These are phyloP conservation scores for Penicillium rolfsii DNA, from an alignment of 2,329 filamentous ascomycete genomes.

Conservation along the genomic window DNA sequence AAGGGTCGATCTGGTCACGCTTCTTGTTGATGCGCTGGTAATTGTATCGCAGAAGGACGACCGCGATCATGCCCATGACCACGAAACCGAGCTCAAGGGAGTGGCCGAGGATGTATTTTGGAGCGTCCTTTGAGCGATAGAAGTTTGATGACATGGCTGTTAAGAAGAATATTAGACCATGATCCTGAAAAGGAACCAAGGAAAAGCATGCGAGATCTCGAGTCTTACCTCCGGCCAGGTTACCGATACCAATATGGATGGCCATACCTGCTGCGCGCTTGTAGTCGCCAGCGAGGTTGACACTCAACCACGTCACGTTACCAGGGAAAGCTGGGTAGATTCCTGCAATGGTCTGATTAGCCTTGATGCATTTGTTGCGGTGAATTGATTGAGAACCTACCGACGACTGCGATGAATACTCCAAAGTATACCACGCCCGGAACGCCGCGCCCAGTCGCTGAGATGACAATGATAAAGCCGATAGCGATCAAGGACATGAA, in stretches of 20 bases:
- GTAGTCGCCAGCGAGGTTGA: slow-evolving; percentile 61
- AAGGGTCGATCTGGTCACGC: slow-evolving; percentile 53
- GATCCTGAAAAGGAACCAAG: background rate
- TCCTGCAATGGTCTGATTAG: slow-evolving; percentile 28
- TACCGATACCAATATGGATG: slow-evolving; percentile 65
- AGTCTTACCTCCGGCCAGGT: slow-evolving; percentile 46
- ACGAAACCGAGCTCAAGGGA: slow-evolving; percentile 57
- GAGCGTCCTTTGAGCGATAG: slow-evolving; percentile 59
- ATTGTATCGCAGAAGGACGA: slow-evolving; percentile 50
- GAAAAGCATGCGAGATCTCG: background rate
- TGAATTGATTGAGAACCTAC: slow-evolving; percentile 30
- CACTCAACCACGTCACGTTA: slow-evolving; percentile 60
- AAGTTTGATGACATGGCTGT: slow-evolving; percentile 72
- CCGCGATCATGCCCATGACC: slow-evolving; percentile 50
- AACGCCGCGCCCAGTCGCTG: slow-evolving; percentile 37
- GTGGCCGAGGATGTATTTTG: slow-evolving; percentile 57
- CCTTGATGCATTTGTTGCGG: no score
- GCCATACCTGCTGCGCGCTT: slow-evolving; percentile 66
- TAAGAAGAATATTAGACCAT: slow-evolving; percentile 5
- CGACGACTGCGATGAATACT: slow-evolving; percentile 52
- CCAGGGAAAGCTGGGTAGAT: slow-evolving; percentile 53
- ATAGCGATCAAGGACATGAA: slow-evolving; percentile 59
- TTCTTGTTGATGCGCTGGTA: slow-evolving; percentile 65
- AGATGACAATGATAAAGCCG: slow-evolving; percentile 59
- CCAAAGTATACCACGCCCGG: slow-evolving; percentile 53